Percentiles rank a stretch among this genome's conserved stretches.
These are phyloP conservation scores for Phialophora tarda DNA, from an alignment of 2,329 filamentous ascomycete genomes.

Conservation along the genomic window DNA sequence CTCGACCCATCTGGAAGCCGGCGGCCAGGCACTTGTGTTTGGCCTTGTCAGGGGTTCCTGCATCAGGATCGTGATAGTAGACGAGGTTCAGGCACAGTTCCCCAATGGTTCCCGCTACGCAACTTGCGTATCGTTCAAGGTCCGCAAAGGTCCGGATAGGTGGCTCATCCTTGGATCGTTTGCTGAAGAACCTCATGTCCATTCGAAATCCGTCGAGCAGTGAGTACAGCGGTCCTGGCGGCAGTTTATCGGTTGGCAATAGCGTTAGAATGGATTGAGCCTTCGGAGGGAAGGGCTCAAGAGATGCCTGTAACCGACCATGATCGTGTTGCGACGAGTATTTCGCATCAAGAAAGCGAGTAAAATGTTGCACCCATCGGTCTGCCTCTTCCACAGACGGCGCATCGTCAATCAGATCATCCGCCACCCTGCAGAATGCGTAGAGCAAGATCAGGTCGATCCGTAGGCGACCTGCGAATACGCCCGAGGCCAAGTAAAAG, in stretches of 20 bases:
- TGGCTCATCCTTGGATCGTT: slow-evolving; percentile 44
- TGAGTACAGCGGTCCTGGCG: slow-evolving; percentile 65
- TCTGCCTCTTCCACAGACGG: slow-evolving; percentile 58
- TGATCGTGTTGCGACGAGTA: slow-evolving; percentile 52
- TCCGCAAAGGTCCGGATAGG: slow-evolving; percentile 66
- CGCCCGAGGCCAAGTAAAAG: slow-evolving; percentile 73
- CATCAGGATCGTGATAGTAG: slow-evolving; percentile 58
- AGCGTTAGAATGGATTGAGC: slow-evolving; percentile 63
- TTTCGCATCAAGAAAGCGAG: slow-evolving; percentile 58
- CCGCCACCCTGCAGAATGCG: slow-evolving; percentile 74
- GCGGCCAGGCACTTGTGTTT: slow-evolving; percentile 57
- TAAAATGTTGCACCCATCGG: slow-evolving; percentile 65
- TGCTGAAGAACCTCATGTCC: slow-evolving; percentile 62
- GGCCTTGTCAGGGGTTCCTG: slow-evolving; percentile 37
- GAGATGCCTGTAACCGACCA: slow-evolving; percentile 39
- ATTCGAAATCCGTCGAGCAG: slow-evolving; percentile 72
- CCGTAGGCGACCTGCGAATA: slow-evolving; percentile 70
- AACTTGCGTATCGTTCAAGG: slow-evolving; percentile 67
- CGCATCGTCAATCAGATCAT: slow-evolving; percentile 74
- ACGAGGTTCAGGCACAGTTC: slow-evolving; percentile 71
- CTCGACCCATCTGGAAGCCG: slow-evolving; percentile 71
- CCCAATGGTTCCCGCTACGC: slow-evolving; percentile 75
- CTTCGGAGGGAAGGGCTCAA: slow-evolving; percentile 57
- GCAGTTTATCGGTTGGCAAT: slow-evolving; percentile 64
- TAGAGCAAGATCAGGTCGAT: slow-evolving; percentile 73